phyloP scores from a whole-genome alignment of 352 stramenopile genomes.

The Phytophthora sp. region DNA sequence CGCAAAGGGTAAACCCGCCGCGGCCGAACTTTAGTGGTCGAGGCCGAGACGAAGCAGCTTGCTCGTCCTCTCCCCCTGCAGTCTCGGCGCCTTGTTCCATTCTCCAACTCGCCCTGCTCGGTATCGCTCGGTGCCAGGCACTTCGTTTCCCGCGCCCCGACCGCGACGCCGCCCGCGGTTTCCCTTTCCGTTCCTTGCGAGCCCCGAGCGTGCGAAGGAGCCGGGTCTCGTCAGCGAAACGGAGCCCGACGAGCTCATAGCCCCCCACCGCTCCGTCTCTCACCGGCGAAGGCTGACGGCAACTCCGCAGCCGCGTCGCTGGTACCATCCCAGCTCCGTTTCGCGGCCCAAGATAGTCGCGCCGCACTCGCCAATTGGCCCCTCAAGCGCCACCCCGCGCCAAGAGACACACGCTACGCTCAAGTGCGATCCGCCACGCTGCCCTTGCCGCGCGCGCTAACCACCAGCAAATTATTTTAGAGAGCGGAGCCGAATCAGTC shows the following conservation, averaged over 20 bases:
- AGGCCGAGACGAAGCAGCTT: background rate
- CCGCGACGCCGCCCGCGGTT: constrained; percentile 5
- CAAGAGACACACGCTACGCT: constrained; percentile 14
- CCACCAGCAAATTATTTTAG: constrained; percentile 15
- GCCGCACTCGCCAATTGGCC: constrained; percentile 34
- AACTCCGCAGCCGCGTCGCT: constrained; percentile 16
- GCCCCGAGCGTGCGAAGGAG: constrained; percentile 15
- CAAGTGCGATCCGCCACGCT: constrained; percentile 20
- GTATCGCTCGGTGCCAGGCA: constrained; percentile 1
- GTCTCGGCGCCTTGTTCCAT: background rate
- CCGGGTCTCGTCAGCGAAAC: constrained; percentile 25
- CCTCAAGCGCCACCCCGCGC: constrained; percentile 21
- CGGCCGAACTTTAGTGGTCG: constrained; percentile 37
- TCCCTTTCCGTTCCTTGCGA: constrained; percentile 8
- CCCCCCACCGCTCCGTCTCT: constrained; percentile 29
- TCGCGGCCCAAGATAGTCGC: constrained; percentile 4
- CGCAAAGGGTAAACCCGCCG: constrained; percentile 23
- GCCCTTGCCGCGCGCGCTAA: constrained; percentile 2
- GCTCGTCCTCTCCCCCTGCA: constrained; percentile 5
- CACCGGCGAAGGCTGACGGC: constrained; percentile 20
- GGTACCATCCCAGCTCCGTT: constrained; percentile 37
- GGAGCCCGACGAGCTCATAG: too few relatives aligned
- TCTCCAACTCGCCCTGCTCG: constrained; percentile 12
- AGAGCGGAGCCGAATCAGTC: background rate
- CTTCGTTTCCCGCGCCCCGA: constrained; percentile 3